Evolutionary conservation across 352 stramenopile species (phyloP), one percentile per base, ranked within the genome.

Genomic region (Globisporangium cylindrosporum): DNA sequence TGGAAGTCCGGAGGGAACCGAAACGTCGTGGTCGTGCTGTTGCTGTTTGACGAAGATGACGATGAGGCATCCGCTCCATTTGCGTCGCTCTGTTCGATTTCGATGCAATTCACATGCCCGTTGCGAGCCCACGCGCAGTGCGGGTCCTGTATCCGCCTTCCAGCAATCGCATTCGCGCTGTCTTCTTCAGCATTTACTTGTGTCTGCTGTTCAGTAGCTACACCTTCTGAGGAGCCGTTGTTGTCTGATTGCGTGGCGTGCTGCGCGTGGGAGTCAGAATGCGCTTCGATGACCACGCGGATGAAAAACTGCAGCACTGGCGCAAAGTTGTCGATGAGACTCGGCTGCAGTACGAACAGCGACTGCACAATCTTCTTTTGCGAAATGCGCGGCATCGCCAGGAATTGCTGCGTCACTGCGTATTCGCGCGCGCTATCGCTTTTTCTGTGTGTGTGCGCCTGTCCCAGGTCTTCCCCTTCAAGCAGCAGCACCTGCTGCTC

Each of bases 251-350:
- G 25, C 15, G 22, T 27, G 22, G 27, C 15, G 20, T 48, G 43
- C 46, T 43, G 38, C 24, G 27, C 29, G 55, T 87, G 79, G 1
- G 74, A 80, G 6, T 46, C 29, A 2, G 64, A 64, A 58, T 92
- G 84, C 34, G 76, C 78, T 43, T 76, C 81, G 59, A 93, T 79
- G 29, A 90, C 67, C 4, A 89, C 72, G 60, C 85, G 81, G 57
- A 89, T 66, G 43, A 91, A 81, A 63, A 93, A 89, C 72, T 90
- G 78, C 27, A 93, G 67, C 20, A 93, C 73, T 29, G 53, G 64
- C 9, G 80, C 67, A 59, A 91, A 91, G 48, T 78, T 62, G 20
- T 69, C 59, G 12, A 90, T 57, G 20, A 83, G 63, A 67, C 78
- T 75, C 49, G 77, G 43, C 22, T 76, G 79, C 7, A 80, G 65